Evolutionary conservation across 768 basidiomycete species (phyloP), one percentile per base, ranked within the genome.

Genomic region (Suillus discolor): DNA sequence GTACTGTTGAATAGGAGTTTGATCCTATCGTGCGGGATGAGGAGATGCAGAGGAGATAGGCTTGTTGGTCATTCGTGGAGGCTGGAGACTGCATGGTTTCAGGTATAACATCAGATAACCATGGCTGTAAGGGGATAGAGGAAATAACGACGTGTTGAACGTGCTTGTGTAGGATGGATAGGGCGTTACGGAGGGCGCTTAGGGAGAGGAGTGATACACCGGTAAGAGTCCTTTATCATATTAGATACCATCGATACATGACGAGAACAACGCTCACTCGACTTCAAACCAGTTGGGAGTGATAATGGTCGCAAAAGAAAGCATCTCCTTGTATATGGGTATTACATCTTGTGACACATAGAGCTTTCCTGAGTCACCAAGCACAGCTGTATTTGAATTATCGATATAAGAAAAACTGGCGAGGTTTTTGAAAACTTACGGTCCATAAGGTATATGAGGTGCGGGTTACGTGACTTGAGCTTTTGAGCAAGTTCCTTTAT

Each of bases 211-310:
- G 86, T 65, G 86, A 78, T 42, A 86, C 81, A 36, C 88, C 85
- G 0, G 97, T 94, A 20, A 99, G 81, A 3, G 89, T 81, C 79
- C 96, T 98, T 68, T 5, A 61, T 65, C 63, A 28, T 61, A 38
- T 44, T 23, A 38, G 34, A 64, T 45, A 66, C 31, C 64, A 57
- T 49, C 34, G 36, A 25, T 23, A 34, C 11, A 12, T 18, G 31
- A 51, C 6, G 51, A 13, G 62, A 53, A 34, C 18, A n/a, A n/a
- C 47, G 67, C 72, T 76, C 74, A 96, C 95, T 99, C 97, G 67
- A 91, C 92, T 81, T 99, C 97, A 71, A 96, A 99, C 87, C 96
- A 97, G 74, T 99, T 99, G 0, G 97, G 97, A 0, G 97, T 95
- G 69, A 98, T 98, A 57, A 98, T 89, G 0, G 93, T 93, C 3